These are phyloP conservation scores for Kodamaea jinghongensis DNA, from an alignment of 805 yeast species.

Conservation along the genomic window DNA sequence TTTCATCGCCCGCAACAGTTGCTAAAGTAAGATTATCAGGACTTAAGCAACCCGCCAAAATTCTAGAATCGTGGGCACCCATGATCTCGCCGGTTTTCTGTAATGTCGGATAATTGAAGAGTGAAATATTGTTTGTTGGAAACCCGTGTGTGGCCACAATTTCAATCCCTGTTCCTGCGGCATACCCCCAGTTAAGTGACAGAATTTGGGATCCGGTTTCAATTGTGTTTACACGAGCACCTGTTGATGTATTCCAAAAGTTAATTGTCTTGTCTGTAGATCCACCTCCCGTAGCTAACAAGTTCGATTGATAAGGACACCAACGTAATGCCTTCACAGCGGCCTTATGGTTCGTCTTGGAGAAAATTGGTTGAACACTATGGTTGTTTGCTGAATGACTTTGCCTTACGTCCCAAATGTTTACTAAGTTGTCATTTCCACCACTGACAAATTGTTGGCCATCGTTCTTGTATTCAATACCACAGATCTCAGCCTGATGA, in stretches of 20 bases:
- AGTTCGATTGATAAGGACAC: slow-evolving; percentile 82
- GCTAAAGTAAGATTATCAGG: slow-evolving; percentile 91
- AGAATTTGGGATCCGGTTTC: slow-evolving; percentile 94
- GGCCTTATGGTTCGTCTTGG: slow-evolving; percentile 80
- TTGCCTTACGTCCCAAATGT: slow-evolving; percentile 84
- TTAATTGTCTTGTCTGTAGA: slow-evolving; percentile 84
- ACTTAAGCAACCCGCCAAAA: slow-evolving; percentile 76
- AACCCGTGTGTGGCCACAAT: slow-evolving; percentile 92
- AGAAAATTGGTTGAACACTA: slow-evolving; percentile 56
- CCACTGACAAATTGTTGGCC: slow-evolving; percentile 88
- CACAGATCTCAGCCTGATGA: slow-evolving; percentile 91
- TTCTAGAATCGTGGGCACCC: slow-evolving; percentile 87
- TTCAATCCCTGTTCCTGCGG: slow-evolving; percentile 70
- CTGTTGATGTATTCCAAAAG: slow-evolving; percentile 94
- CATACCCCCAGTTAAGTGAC: slow-evolving; percentile 88
- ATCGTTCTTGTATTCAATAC: slow-evolving; percentile 79
- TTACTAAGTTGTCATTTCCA: slow-evolving; percentile 90
- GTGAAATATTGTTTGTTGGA: slow-evolving; percentile 79
- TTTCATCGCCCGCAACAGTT: slow-evolving; percentile 95
- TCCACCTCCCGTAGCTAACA: slow-evolving; percentile 97
- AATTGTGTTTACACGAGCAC: slow-evolving; percentile 78
- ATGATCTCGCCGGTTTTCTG: slow-evolving; percentile 84
- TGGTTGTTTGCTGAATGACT: slow-evolving; percentile 17
- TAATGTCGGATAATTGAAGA: slow-evolving; percentile 82
- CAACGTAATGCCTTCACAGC: slow-evolving; percentile 95